These are phyloP conservation scores for Lepiota subincarnata DNA, from an alignment of 768 basidiomycete species.

Conservation along the genomic window DNA sequence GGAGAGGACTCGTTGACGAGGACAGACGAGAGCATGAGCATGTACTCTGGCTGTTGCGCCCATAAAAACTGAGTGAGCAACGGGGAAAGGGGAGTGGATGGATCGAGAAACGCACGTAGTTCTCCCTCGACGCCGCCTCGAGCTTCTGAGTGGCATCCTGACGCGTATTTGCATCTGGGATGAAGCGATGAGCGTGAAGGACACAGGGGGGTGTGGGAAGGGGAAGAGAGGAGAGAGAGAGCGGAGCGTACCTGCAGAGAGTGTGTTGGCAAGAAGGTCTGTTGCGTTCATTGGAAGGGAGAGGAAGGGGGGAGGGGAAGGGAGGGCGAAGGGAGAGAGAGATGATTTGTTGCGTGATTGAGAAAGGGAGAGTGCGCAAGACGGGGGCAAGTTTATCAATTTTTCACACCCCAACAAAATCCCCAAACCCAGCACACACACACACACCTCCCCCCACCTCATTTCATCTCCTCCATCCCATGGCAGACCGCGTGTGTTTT, in stretches of 20 bases:
- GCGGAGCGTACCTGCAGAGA: constrained; percentile 72
- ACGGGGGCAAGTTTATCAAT: constrained; percentile 16
- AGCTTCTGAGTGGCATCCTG: constrained; percentile 88
- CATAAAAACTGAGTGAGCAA: constrained; percentile 16
- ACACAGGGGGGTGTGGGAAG: no score
- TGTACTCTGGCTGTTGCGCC: constrained; percentile 74
- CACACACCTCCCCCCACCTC: no score
- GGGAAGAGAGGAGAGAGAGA: constrained; percentile 20
- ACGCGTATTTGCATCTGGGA: constrained; percentile 82
- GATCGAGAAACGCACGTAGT: constrained; percentile 66
- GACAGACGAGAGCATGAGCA: constrained; percentile 84
- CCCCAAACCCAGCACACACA: no score
- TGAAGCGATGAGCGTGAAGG: no score
- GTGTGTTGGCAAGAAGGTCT: constrained; percentile 87
- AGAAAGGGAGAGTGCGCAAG: constrained; percentile 11
- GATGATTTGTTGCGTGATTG: constrained; percentile 12
- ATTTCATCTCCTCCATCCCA: constrained; percentile 26
- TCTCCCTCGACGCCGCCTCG: constrained; percentile 79
- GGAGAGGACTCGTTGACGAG: constrained; percentile 71
- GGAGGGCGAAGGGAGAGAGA: constrained; percentile 11
- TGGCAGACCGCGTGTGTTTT: constrained; percentile 56
- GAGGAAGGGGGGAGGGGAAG: constrained; percentile 14
- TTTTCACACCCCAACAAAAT: constrained; percentile 6
- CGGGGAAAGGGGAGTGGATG: constrained; percentile 6
- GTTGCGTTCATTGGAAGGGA: constrained; percentile 71